These are phyloP conservation scores for Arabidopsis hybrid DNA, from an alignment of 441 rosid genomes.

Conservation along the genomic window DNA sequence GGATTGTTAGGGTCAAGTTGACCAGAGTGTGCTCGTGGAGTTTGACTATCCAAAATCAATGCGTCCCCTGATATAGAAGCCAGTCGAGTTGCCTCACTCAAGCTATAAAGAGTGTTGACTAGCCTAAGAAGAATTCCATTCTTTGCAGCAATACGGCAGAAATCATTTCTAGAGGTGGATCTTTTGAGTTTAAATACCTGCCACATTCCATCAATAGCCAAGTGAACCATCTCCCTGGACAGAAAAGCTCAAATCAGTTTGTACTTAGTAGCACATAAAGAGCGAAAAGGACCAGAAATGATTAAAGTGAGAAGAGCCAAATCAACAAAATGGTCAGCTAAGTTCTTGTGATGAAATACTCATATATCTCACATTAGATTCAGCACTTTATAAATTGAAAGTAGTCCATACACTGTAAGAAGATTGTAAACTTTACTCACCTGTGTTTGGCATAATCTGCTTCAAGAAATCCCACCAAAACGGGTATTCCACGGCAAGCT, in stretches of 20 bases:
- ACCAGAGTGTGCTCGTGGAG: conserved; percentile 76
- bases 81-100: conserved; percentile 95
- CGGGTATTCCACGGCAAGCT: conserved; percentile 94
- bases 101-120: conserved; percentile 93
- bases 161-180: conserved; percentile 93
- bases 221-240: conserved; percentile 99
- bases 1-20: conserved; percentile 69
- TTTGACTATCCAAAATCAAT: conserved; percentile 60
- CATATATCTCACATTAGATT: not conserved
- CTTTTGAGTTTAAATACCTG: conserved; percentile 97
- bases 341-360: conserved; percentile 14
- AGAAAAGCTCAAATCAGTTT: conserved; percentile 47
- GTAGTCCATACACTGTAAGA: conserved; percentile 12
- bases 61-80: conserved; percentile 73
- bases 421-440: conserved; percentile 47
- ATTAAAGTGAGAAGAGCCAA: conserved; percentile 6
- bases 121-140: conserved; percentile 88
- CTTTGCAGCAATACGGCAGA: conserved; percentile 95
- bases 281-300: not conserved
- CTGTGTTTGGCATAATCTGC: conserved; percentile 97
- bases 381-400: conserved; percentile 3
- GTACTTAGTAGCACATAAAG: conserved; percentile 14
- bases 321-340: conserved; percentile 28
- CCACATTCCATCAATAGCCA: conserved; percentile 99
- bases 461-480: conserved; percentile 95